Evolutionary conservation across 306 rosid genomes (phyloP).

Genomic region (Dicorynia guianensis): DNA sequence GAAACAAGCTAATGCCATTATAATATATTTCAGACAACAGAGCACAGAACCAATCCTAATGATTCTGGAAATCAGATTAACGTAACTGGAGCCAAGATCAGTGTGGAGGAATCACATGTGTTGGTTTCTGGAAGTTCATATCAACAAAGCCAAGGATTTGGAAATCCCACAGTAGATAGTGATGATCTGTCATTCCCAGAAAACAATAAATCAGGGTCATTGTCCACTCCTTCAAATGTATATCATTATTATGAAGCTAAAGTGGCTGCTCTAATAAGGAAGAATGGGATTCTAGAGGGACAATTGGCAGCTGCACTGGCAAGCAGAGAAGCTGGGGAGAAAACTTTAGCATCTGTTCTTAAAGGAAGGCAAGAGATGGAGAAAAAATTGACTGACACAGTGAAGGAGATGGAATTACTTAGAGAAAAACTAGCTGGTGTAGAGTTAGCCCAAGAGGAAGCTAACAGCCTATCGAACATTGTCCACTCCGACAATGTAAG

Average conservation of each 20-base stretch:
- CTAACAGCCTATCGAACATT: conserved; percentile 79
- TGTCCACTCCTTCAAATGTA: conserved; percentile 64
- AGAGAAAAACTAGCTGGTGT: conserved; percentile 79
- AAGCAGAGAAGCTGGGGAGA: conserved; percentile 81
- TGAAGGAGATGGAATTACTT: conserved; percentile 74
- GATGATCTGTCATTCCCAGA: conserved; percentile 54
- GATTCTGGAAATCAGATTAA: conserved; percentile 49
- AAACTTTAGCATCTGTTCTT: conserved; percentile 68
- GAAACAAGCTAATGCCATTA: background rate
- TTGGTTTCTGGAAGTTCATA: conserved; percentile 59
- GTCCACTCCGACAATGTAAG: conserved; percentile 93
- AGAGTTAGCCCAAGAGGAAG: conserved; percentile 89
- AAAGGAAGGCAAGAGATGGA: conserved; percentile 84
- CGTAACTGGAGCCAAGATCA: conserved; percentile 54
- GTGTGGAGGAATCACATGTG: conserved; percentile 37
- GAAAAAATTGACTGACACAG: conserved; percentile 64
- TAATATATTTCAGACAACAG: conserved; percentile 58
- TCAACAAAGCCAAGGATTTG: conserved; percentile 63
- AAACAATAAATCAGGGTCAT: conserved; percentile 63
- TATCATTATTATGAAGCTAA: conserved; percentile 80
- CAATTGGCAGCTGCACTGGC: conserved; percentile 77
- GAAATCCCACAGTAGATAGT: conserved; percentile 55
- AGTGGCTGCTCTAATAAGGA: conserved; percentile 73
- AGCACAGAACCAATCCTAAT: conserved; percentile 57
- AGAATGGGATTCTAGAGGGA: conserved; percentile 85